phyloP scores from a whole-genome alignment of 2,329 filamentous ascomycete genomes.

The Fusarium guadeloupense region DNA sequence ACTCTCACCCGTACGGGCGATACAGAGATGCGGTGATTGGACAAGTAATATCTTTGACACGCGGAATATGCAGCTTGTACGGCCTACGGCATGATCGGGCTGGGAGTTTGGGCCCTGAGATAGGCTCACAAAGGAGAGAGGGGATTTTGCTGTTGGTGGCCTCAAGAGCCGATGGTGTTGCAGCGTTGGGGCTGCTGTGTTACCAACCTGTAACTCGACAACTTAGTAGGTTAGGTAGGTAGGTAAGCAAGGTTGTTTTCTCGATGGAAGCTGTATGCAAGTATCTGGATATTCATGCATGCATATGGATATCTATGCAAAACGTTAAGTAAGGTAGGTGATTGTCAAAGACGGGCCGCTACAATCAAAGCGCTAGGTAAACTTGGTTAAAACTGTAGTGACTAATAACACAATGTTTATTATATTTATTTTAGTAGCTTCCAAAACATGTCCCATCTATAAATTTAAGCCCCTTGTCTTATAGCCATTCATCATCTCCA shows the following conservation, averaged over 20 bases:
- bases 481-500: no score
- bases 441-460: no score
- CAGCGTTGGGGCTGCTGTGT: conserved; percentile 12
- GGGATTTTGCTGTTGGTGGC: conserved; percentile 23
- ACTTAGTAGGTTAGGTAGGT: no score
- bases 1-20: conserved; percentile 5
- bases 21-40: conserved; percentile 15
- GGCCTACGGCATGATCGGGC: conserved; percentile 21
- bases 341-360: background rate
- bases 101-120: conserved; percentile 1
- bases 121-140: conserved; percentile 1
- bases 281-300: background rate
- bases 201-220: conserved; percentile 14
- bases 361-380: background rate
- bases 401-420: no score
- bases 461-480: no score
- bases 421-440: no score
- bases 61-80: conserved; percentile 26
- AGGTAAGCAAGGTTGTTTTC: background rate
- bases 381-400: no score
- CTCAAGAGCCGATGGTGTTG: conserved; percentile 21
- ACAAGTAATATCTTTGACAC: conserved; percentile 23
- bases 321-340: background rate
- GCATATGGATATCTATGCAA: no score
- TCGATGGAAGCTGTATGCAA: background rate